These are phyloP conservation scores for Mollisia scopiformis DNA, from an alignment of 2,329 filamentous ascomycete genomes.

Conservation along the genomic window DNA sequence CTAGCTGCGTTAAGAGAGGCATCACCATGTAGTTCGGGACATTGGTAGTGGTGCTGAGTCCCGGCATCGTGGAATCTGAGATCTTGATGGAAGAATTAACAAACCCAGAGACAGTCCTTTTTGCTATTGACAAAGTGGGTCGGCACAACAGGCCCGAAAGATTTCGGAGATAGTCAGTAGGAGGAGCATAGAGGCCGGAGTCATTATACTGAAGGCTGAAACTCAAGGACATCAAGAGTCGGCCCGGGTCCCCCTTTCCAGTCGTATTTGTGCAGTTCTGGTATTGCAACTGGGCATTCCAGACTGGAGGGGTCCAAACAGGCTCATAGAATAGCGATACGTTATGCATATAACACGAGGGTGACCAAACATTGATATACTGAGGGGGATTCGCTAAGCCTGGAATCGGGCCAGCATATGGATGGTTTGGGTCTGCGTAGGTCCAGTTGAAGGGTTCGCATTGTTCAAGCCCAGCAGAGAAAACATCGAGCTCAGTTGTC, in stretches of 20 bases:
- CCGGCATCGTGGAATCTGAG: background rate
- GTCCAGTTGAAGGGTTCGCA: background rate
- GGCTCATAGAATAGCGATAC: background rate
- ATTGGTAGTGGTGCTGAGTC: background rate
- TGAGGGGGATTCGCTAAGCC: background rate
- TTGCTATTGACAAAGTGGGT: background rate
- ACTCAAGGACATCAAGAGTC: background rate
- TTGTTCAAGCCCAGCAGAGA: background rate
- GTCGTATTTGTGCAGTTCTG: background rate
- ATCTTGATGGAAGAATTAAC: background rate
- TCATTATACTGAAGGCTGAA: background rate
- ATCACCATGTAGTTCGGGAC: background rate
- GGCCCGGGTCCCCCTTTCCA: background rate
- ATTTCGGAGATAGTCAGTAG: background rate
- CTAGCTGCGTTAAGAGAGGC: background rate
- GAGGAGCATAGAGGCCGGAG: background rate
- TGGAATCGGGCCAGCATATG: background rate
- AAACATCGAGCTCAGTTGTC: background rate
- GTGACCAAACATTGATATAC: background rate
- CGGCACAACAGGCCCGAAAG: background rate
- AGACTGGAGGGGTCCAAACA: background rate
- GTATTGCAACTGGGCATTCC: background rate
- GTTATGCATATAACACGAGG: background rate
- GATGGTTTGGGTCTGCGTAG: background rate
- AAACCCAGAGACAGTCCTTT: background rate